A percentile compares a stretch with the other conserved stretches of the same genome.
Conservation (phyloP, 345 rosid genomes). For the Eucalyptus pauciflora region DNA sequence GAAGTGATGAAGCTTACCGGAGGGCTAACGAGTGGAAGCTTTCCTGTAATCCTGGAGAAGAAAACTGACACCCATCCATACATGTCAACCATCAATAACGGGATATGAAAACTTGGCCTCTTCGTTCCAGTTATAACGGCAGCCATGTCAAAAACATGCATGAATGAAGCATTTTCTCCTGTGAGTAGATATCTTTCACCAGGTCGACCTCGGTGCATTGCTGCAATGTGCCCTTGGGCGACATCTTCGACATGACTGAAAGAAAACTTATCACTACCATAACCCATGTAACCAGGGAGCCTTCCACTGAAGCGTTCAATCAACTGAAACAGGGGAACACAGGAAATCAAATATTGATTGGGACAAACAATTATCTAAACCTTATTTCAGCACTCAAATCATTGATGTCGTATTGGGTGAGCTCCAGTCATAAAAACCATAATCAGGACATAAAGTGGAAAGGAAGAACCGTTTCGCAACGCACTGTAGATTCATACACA, state of each 20-base stretch:
- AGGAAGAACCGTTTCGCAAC: background rate
- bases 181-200: constrained; percentile 86
- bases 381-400: background rate
- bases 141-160: constrained; percentile 59
- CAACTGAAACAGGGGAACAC: constrained; percentile 27
- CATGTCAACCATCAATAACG: constrained; percentile 42
- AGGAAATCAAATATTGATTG: background rate
- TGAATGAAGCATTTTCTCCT: constrained; percentile 79
- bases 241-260: constrained; percentile 84
- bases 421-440: background rate
- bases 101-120: constrained; percentile 54
- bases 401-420: background rate
- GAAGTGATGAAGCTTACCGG: constrained; percentile 35
- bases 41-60: constrained; percentile 57
- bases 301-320: constrained; percentile 78
- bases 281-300: constrained; percentile 78
- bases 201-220: constrained; percentile 48
- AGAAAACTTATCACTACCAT: constrained; percentile 59
- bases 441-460: background rate
- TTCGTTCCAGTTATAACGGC: constrained; percentile 55
- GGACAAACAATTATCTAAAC: background rate
- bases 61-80: constrained; percentile 71
- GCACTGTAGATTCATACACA: background rate
- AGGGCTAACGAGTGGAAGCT: constrained; percentile 78
- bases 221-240: constrained; percentile 70